Evolutionary conservation across 306 rosid genomes (phyloP).

Genomic region (Neltuma alba): DNA sequence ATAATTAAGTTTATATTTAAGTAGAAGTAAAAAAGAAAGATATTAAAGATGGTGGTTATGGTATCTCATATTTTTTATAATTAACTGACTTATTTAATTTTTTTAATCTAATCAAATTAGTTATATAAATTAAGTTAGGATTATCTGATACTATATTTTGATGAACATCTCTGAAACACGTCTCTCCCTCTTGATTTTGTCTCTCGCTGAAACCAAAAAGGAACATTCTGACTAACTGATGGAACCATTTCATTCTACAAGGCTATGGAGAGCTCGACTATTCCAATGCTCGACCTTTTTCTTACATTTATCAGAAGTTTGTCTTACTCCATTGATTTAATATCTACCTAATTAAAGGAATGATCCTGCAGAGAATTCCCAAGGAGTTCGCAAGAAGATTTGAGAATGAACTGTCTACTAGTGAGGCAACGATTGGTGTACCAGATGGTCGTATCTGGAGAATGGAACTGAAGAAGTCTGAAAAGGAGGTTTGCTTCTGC

Average conservation of each 20-base stretch:
- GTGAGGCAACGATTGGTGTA: slow-evolving; percentile 22
- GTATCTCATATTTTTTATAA: too few species aligned
- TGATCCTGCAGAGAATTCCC: slow-evolving; percentile 41
- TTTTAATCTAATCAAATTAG: too few species aligned
- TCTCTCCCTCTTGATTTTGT: not conserved
- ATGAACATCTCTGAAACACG: not conserved
- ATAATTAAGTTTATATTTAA: too few species aligned
- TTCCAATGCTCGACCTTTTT: too few species aligned
- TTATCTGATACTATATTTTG: too few species aligned
- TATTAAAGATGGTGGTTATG: too few species aligned
- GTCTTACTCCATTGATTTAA: not conserved
- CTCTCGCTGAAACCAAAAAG: not conserved
- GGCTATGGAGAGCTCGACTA: too few species aligned
- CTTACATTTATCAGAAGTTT: not conserved
- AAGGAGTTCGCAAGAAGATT: slow-evolving; percentile 32
- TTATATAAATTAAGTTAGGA: too few species aligned
- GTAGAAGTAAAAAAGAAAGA: too few species aligned
- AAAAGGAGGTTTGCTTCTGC: slow-evolving; percentile 8
- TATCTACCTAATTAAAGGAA: not conserved
- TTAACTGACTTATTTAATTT: too few species aligned
- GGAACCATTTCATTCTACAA: not conserved
- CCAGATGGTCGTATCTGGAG: slow-evolving; percentile 26
- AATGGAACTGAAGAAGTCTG: slow-evolving; percentile 26
- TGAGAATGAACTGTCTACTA: slow-evolving; percentile 26
- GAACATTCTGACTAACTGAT: not conserved